These are phyloP conservation scores for Colletotrichum spaethianum DNA, from an alignment of 2,329 filamentous ascomycete genomes.

Conservation along the genomic window DNA sequence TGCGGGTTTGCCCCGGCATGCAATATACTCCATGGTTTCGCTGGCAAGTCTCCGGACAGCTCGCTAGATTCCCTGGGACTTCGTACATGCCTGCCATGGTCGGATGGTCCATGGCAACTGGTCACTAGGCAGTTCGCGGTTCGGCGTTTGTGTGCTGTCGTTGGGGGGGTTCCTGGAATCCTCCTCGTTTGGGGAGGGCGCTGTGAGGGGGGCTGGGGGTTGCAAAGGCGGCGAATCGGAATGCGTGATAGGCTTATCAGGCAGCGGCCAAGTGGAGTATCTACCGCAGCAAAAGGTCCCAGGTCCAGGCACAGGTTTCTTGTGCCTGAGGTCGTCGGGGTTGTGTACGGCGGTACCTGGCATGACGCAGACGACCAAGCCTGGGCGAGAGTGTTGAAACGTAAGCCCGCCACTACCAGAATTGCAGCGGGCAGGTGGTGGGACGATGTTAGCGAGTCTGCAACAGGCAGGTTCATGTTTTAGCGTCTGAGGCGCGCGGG, in stretches of 20 bases:
- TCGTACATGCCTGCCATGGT: background rate
- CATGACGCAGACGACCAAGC: conserved; percentile 35
- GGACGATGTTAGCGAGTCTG: conserved; percentile 17
- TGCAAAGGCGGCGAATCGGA: conserved; percentile 14
- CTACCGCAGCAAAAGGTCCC: conserved; percentile 7
- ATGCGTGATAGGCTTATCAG: conserved; percentile 25
- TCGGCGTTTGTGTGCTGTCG: background rate
- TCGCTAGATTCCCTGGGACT: background rate
- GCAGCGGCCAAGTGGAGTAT: background rate
- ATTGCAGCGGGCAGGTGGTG: rapidly evolving
- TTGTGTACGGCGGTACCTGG: conserved; percentile 26
- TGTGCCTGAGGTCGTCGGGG: conserved; percentile 11
- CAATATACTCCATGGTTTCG: background rate
- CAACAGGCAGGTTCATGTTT: conserved; percentile 38
- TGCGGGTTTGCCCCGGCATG: background rate
- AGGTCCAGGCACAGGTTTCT: conserved; percentile 11
- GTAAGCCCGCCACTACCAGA: conserved; percentile 23
- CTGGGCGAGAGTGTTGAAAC: conserved; percentile 1
- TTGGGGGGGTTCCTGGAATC: conserved; percentile 1
- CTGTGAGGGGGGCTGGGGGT: background rate
- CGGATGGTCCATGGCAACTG: background rate
- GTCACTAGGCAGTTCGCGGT: background rate
- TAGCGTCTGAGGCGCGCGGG: conserved; percentile 24
- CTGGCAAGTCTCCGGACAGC: background rate
- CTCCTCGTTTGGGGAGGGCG: background rate